These are phyloP conservation scores for Nidularia pulvinata DNA, from an alignment of 768 basidiomycete species.

Conservation along the genomic window DNA sequence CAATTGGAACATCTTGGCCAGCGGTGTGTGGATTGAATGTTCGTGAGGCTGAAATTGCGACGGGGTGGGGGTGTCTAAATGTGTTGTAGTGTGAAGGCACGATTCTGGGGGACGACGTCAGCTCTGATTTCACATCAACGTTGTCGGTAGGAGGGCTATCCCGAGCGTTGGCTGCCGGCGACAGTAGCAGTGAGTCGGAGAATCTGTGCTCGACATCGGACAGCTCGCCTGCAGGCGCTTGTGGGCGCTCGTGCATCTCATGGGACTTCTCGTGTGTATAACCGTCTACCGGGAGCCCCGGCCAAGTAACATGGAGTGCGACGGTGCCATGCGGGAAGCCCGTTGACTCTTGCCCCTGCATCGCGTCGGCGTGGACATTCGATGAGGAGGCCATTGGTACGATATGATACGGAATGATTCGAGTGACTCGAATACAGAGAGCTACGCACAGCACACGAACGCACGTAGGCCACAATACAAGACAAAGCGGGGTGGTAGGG, in stretches of 20 bases:
- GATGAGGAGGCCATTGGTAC: too few species aligned
- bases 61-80: neutral
- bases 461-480: too few species aligned
- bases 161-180: neutral
- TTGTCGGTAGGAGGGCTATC: neutral
- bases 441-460: too few species aligned
- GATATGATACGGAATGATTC: too few species aligned
- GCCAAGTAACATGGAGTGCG: neutral
- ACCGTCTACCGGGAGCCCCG: neutral
- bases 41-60: neutral
- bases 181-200: neutral
- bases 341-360: too few species aligned
- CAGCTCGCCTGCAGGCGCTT: neutral
- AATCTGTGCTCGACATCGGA: neutral
- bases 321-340: too few species aligned
- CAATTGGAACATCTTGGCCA: conserved; percentile 48
- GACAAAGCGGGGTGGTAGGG: too few species aligned
- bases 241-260: neutral
- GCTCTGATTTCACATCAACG: neutral
- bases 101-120: neutral
- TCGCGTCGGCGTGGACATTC: too few species aligned
- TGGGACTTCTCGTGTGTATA: neutral
- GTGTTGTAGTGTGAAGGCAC: neutral
- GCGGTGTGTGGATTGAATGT: conserved; percentile 13
- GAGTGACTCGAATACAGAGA: too few species aligned